A percentile compares a stretch with the other conserved stretches of the same genome.
Conservation (phyloP, 345 rosid genomes). For the Rhodomyrtus tomentosa region DNA sequence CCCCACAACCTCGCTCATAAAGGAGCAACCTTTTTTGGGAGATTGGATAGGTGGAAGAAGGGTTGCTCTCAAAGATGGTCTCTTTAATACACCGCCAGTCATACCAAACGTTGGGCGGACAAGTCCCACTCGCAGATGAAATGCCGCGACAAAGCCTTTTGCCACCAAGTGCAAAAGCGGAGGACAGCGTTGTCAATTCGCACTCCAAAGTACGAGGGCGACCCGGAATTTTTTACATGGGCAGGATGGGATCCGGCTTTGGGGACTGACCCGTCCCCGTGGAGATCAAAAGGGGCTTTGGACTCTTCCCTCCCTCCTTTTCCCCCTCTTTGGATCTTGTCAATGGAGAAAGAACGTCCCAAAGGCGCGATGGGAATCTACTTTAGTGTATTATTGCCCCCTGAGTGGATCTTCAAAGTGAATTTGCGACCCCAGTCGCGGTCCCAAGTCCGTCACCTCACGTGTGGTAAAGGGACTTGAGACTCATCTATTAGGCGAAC, state of each 20-base stretch:
- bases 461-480: background rate
- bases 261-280: background rate
- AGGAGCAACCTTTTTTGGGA: too few species aligned
- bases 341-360: accelerated
- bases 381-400: background rate
- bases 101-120: background rate
- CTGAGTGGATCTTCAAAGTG: background rate
- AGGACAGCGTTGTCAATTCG: background rate
- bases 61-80: background rate
- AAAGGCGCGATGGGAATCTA: background rate
- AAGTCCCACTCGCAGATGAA: background rate
- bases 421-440: background rate
- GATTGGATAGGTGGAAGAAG: too few species aligned
- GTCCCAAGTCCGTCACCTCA: accelerated
- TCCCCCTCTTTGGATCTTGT: background rate
- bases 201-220: background rate
- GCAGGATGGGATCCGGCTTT: background rate
- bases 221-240: background rate
- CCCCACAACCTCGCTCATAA: too few species aligned
- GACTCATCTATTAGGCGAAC: background rate
- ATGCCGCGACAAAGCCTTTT: background rate
- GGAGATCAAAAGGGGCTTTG: background rate
- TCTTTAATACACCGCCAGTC: background rate
- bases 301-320: background rate
- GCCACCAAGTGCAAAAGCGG: background rate